phyloP scores from a whole-genome alignment of 1,284 basidiomycete genomes.

The Apiotrichum mycotoxinovorans region DNA sequence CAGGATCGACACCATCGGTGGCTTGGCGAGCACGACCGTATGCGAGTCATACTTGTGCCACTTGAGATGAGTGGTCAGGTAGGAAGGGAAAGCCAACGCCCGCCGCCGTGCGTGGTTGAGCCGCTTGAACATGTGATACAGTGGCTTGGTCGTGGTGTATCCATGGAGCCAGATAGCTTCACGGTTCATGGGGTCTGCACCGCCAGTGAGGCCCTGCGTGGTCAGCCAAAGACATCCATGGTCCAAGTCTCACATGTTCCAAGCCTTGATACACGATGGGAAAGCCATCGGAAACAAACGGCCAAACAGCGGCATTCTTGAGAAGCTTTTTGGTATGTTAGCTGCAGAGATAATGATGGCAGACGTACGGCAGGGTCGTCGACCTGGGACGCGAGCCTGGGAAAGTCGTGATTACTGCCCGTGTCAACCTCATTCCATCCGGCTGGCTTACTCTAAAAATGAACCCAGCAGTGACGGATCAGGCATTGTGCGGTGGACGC shows the following conservation, averaged over 20 bases:
- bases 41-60: conserved; percentile 48
- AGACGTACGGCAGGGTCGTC: conserved; percentile 35
- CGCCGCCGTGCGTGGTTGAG: conserved; percentile 63
- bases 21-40: conserved; percentile 61
- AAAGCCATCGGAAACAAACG: conserved; percentile 55
- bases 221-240: neutral
- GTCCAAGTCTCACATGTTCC: conserved; percentile 47
- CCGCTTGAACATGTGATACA: conserved; percentile 56
- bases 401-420: conserved; percentile 51
- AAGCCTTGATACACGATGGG: conserved; percentile 60
- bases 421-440: neutral
- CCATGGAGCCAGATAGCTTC: conserved; percentile 52
- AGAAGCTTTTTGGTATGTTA: conserved; percentile 39
- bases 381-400: conserved; percentile 44
- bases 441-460: conserved; percentile 48
- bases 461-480: conserved; percentile 50
- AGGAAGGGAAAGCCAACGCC: conserved; percentile 55
- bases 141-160: conserved; percentile 50
- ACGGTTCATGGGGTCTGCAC: conserved; percentile 48
- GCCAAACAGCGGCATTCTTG: conserved; percentile 52
- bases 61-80: conserved; percentile 58
- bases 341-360: neutral
- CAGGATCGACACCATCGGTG: conserved; percentile 63
- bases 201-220: conserved; percentile 54
- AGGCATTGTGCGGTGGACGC: conserved; percentile 36